A percentile compares a stretch with the other conserved stretches of the same genome.
These are phyloP conservation scores for apple (Malus domestica) DNA, from an alignment of 306 rosid species.

Conservation along the genomic window DNA sequence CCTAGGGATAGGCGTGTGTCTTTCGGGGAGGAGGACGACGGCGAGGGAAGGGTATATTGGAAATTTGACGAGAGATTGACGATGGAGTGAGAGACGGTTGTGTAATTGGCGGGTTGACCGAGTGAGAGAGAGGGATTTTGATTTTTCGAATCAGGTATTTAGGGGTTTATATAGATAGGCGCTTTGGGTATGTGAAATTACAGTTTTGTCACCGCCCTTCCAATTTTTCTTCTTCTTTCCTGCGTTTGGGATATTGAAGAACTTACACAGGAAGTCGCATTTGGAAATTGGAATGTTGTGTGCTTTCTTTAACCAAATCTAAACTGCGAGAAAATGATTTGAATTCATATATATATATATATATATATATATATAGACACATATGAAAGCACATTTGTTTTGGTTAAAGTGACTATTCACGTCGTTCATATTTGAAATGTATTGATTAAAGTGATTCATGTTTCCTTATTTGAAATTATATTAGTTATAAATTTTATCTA, in stretches of 20 bases:
- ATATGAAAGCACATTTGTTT: no score
- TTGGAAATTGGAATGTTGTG: no score
- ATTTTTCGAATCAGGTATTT: neutral
- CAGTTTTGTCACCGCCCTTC: neutral
- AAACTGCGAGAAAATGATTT: no score
- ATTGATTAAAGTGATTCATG: no score
- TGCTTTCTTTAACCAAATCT: no score
- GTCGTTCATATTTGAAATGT: no score
- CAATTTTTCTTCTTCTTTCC: neutral
- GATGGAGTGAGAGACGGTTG: neutral
- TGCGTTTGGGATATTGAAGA: neutral
- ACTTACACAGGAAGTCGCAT: no score
- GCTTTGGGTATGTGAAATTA: neutral
- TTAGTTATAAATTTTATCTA: no score
- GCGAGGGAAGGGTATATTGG: neutral
- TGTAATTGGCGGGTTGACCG: slow-evolving; percentile 4
- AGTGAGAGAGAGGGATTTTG: neutral
- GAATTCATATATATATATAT: no score
- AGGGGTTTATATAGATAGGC: neutral
- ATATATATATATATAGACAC: no score
- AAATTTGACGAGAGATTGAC: neutral
- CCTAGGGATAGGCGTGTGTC: slow-evolving; percentile 8
- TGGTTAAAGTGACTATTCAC: no score
- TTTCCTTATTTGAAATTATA: no score
- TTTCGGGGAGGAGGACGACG: neutral